Conservation (phyloP, 164 flowering plant genomes). For the Nelumbo lutea region DNA sequence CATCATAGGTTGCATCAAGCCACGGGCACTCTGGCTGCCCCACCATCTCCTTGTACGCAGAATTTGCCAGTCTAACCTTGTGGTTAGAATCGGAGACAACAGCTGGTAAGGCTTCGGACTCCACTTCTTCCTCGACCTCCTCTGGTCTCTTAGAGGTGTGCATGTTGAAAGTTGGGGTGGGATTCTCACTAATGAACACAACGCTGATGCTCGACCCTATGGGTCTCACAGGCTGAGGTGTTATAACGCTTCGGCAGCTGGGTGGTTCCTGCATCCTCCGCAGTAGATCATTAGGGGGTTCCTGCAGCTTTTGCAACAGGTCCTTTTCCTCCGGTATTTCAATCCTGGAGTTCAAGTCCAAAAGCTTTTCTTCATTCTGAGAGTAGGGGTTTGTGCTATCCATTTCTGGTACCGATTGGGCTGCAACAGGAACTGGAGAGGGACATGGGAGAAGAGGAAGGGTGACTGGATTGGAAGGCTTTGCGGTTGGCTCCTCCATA, state of each 20-base stretch:
- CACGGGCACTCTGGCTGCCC: conserved; percentile 94
- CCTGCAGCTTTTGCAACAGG: conserved; percentile 35
- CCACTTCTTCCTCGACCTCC: conserved; percentile 76
- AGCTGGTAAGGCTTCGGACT: conserved; percentile 59
- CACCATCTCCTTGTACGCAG: conserved; percentile 88
- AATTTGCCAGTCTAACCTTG: conserved; percentile 69
- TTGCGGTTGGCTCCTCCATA: conserved; percentile 12
- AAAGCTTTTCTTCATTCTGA: conserved; percentile 3
- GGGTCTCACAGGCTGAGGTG: conserved; percentile 73
- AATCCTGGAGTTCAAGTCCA: conserved; percentile 36
- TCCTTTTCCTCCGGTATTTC: conserved; percentile 48
- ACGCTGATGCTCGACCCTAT: conserved; percentile 66
- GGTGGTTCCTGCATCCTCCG: not conserved
- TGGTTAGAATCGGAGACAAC: conserved; percentile 76
- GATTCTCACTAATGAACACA: conserved; percentile 31
- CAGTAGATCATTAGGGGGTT: not conserved
- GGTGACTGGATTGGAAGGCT: conserved; percentile 29
- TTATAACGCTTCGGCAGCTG: conserved; percentile 24
- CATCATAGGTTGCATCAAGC: conserved; percentile 41
- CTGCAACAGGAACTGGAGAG: conserved; percentile 12
- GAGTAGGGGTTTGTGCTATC: conserved; percentile 2
- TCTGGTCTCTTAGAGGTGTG: conserved; percentile 32
- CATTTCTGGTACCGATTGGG: not conserved
- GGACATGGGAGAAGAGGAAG: conserved; percentile 48
- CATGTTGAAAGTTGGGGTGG: not conserved